Evolutionary conservation across 2,329 filamentous ascomycete species (phyloP).

Genomic region (Penicillium sp.): DNA sequence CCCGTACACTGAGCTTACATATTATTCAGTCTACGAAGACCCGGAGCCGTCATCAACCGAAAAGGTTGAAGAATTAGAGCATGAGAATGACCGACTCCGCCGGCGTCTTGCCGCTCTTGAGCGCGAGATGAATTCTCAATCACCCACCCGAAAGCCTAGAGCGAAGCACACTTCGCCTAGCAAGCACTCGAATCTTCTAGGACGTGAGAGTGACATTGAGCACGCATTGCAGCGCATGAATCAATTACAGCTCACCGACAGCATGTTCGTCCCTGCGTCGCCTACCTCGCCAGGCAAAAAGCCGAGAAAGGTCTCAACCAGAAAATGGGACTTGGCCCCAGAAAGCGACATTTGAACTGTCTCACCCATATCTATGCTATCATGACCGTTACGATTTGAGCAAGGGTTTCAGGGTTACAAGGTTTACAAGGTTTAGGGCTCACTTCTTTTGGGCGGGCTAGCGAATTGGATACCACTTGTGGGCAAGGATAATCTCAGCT

Average conservation of each 20-base stretch:
- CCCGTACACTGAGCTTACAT: conserved; percentile 17
- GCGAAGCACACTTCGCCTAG: conserved; percentile 35
- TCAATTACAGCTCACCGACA: conserved; percentile 42
- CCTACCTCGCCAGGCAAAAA: conserved; percentile 43
- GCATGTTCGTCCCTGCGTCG: conserved; percentile 34
- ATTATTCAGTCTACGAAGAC: conserved; percentile 49
- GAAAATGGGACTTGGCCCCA: conserved; percentile 53
- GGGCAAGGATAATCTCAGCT: conserved; percentile 18
- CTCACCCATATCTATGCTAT: not conserved
- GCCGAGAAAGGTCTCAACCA: conserved; percentile 49
- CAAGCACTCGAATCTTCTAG: conserved; percentile 34
- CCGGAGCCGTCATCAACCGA: conserved; percentile 59
- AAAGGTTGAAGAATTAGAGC: conserved; percentile 66
- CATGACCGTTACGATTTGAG: conserved; percentile 25
- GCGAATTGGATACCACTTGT: conserved; percentile 18
- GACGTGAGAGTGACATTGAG: conserved; percentile 46
- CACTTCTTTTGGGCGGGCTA: not conserved
- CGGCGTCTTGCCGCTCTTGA: conserved; percentile 68
- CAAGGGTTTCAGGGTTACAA: not conserved
- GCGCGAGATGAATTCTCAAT: conserved; percentile 67
- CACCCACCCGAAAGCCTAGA: conserved; percentile 62
- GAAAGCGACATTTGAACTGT: conserved; percentile 40
- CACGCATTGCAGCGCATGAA: conserved; percentile 45
- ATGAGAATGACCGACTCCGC: conserved; percentile 72
- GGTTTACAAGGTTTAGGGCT: not conserved